Conservation (phyloP, 257 asterid genomes). For the Dorcoceras hygrometricum region DNA sequence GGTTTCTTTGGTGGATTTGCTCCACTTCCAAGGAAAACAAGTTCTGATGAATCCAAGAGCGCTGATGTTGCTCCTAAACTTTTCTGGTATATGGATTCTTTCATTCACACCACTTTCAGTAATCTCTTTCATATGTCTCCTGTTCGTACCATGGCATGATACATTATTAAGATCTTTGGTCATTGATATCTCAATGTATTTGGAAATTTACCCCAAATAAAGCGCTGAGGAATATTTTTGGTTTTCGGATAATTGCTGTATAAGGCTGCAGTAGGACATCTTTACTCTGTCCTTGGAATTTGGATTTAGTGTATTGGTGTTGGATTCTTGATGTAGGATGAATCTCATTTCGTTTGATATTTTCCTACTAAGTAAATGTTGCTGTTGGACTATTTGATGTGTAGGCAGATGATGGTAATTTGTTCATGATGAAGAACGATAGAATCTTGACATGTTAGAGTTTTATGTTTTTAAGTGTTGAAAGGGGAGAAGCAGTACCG, state of each 20-base stretch:
- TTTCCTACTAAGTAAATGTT: not conserved
- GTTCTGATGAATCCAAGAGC: constrained; percentile 45
- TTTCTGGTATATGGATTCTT: constrained; percentile 53
- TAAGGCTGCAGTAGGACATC: not conserved
- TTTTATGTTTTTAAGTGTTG: constrained; percentile 42
- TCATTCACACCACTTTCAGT: constrained; percentile 20
- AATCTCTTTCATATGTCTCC: constrained; percentile 16
- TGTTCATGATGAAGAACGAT: not conserved
- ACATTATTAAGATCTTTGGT: constrained; percentile 11
- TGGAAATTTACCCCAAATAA: constrained; percentile 12
- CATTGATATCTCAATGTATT: constrained; percentile 1
- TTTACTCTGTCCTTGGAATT: not conserved
- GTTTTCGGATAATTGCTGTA: not conserved
- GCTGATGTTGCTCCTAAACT: constrained; percentile 54
- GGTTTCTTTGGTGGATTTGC: constrained; percentile 99
- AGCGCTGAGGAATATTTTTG: not conserved
- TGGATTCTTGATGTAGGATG: not conserved
- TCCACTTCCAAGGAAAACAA: constrained; percentile 90
- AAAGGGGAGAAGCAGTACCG: constrained; percentile 69
- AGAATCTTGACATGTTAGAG: not conserved
- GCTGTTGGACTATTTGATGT: not conserved
- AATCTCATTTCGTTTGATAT: not conserved
- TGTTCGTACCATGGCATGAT: constrained; percentile 9
- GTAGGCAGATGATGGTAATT: not conserved
- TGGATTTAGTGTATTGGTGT: not conserved